Percentiles rank a stretch among this genome's conserved stretches.
Conservation (phyloP, 2,329 filamentous ascomycete species). For the Fusarium chuoi region DNA sequence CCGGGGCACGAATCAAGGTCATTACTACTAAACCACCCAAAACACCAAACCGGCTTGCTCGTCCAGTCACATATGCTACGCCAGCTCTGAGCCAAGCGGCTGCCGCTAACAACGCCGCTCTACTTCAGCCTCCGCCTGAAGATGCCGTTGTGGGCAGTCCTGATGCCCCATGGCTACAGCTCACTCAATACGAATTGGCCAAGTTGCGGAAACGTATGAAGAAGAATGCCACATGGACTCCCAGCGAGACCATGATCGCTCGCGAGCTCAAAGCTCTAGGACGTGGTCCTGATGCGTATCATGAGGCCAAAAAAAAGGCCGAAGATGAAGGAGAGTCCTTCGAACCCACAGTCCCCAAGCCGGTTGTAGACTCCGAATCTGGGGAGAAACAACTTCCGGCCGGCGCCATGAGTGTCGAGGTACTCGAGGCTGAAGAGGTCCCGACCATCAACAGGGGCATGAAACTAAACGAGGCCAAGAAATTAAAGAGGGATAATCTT, state of each 20-base stretch:
- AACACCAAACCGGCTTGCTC: conserved; percentile 54
- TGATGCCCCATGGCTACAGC: conserved; percentile 72
- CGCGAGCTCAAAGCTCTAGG: conserved; percentile 78
- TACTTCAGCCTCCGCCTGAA: conserved; percentile 67
- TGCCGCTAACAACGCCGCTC: conserved; percentile 53
- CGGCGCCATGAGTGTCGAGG: conserved; percentile 68
- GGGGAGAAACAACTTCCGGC: conserved; percentile 65
- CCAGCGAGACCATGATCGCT: conserved; percentile 86
- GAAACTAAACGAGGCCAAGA: conserved; percentile 82
- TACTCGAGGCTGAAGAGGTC: conserved; percentile 68
- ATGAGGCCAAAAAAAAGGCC: conserved; percentile 70
- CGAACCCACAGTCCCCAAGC: conserved; percentile 52
- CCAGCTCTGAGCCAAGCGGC: conserved; percentile 52
- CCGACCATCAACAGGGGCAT: conserved; percentile 77
- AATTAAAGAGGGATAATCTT: conserved; percentile 73
- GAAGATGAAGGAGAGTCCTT: conserved; percentile 73
- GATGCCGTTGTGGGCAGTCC: conserved; percentile 67
- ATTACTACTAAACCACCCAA: conserved; percentile 57
- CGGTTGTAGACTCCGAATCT: conserved; percentile 59
- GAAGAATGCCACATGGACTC: conserved; percentile 88
- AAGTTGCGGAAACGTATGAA: conserved; percentile 87
- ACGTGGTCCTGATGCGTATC: conserved; percentile 72
- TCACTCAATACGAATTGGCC: conserved; percentile 73
- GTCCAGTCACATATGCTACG: conserved; percentile 49
- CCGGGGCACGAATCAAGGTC: conserved; percentile 61